These are phyloP conservation scores for Cyamopsis tetragonoloba DNA, from an alignment of 306 rosid species.

Conservation along the genomic window DNA sequence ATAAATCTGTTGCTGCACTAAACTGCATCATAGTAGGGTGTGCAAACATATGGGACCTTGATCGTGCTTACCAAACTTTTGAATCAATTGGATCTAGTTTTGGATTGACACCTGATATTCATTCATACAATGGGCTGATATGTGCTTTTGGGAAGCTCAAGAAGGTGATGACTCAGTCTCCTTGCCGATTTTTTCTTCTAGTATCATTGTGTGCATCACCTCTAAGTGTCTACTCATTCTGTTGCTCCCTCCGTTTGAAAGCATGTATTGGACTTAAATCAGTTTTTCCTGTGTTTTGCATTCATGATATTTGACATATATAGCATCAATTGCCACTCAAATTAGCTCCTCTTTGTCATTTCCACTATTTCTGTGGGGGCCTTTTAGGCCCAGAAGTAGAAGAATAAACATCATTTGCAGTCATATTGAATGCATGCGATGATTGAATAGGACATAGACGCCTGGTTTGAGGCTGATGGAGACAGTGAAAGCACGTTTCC, in stretches of 20 bases:
- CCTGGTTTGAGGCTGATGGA: neutral
- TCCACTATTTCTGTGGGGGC: neutral
- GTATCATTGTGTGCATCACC: neutral
- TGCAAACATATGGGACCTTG: conserved; percentile 94
- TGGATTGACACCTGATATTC: conserved; percentile 80
- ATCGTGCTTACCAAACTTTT: conserved; percentile 96
- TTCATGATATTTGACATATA: neutral
- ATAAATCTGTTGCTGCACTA: conserved; percentile 84
- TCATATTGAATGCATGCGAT: conserved; percentile 10
- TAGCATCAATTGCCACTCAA: neutral
- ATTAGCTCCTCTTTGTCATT: neutral
- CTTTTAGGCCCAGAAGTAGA: neutral
- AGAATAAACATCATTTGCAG: neutral
- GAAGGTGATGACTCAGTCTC: conserved; percentile 50
- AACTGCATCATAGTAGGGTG: conserved; percentile 87
- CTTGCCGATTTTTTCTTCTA: neutral
- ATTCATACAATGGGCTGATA: conserved; percentile 86
- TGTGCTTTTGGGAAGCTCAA: conserved; percentile 83
- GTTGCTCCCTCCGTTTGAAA: neutral
- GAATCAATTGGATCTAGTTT: conserved; percentile 81
- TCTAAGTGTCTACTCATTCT: neutral
- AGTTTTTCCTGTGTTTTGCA: conserved; percentile 11
- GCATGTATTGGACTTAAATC: neutral
- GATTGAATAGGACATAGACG: neutral
- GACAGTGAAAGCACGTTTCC: neutral